A percentile compares a stretch with the other conserved stretches of the same genome.
phyloP scores from a whole-genome alignment of 1,284 basidiomycete genomes.

The Amylostereum chailletii region DNA sequence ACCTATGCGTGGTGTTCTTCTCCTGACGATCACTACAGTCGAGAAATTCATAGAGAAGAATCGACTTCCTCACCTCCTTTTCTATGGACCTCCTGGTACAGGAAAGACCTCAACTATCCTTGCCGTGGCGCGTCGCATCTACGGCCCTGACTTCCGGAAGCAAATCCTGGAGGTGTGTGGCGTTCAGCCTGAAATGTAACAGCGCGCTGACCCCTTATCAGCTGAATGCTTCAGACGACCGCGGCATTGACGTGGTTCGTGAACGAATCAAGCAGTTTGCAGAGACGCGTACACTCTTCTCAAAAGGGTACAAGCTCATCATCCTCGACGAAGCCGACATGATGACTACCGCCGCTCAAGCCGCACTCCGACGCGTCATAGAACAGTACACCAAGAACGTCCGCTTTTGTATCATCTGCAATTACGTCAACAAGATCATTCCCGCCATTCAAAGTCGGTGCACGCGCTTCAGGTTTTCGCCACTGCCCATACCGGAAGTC shows the following conservation, averaged over 20 bases:
- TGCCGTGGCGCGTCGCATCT: slow-evolving; percentile 92
- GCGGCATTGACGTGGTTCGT: slow-evolving; percentile 96
- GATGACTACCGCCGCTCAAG: slow-evolving; percentile 98
- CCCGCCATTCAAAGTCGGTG: slow-evolving; percentile 98
- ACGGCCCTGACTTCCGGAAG: slow-evolving; percentile 76
- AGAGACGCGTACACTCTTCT: slow-evolving; percentile 86
- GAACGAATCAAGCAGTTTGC: slow-evolving; percentile 99
- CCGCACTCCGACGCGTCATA: slow-evolving; percentile 92
- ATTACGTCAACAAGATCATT: slow-evolving; percentile 99
- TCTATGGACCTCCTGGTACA: slow-evolving; percentile 97
- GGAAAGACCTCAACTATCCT: slow-evolving; percentile 98
- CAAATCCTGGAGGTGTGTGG: slow-evolving; percentile 86
- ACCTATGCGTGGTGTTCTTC: not conserved
- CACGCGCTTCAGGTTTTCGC: slow-evolving; percentile 97
- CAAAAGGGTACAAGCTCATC: slow-evolving; percentile 95
- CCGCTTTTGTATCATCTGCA: slow-evolving; percentile 99
- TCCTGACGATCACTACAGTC: slow-evolving; percentile 42
- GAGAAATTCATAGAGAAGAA: slow-evolving; percentile 96
- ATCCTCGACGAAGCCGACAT: slow-evolving; percentile 99
- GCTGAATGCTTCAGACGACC: slow-evolving; percentile 97
- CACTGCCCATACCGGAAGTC: slow-evolving; percentile 81
- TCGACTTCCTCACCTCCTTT: slow-evolving; percentile 88
- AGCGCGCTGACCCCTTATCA: slow-evolving; percentile 17
- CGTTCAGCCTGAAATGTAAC: not conserved
- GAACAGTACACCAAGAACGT: slow-evolving; percentile 99